These are phyloP conservation scores for Neofusicoccum laricinum DNA, from an alignment of 2,329 filamentous ascomycete genomes.

Conservation along the genomic window DNA sequence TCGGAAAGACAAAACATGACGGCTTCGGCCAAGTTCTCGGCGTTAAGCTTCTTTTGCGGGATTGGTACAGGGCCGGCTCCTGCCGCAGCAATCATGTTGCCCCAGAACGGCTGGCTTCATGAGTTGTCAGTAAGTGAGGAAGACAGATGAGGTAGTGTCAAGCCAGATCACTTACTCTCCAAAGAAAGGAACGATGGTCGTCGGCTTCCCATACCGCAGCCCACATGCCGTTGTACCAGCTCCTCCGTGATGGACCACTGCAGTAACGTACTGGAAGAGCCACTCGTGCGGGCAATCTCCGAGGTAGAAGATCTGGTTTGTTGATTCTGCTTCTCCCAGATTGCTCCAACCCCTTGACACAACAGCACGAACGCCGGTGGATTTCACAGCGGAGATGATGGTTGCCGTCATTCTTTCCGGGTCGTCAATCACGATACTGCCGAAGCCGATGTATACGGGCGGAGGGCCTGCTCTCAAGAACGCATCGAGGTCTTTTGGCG, in stretches of 20 bases:
- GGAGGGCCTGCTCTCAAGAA: slow-evolving; percentile 43
- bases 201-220: slow-evolving; percentile 67
- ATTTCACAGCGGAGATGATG: slow-evolving; percentile 66
- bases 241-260: slow-evolving; percentile 45
- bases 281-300: slow-evolving; percentile 75
- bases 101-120: slow-evolving; percentile 67
- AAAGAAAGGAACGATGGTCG: slow-evolving; percentile 76
- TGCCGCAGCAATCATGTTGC: slow-evolving; percentile 62
- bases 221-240: slow-evolving; percentile 75
- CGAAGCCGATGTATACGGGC: slow-evolving; percentile 74
- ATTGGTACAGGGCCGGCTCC: slow-evolving; percentile 64
- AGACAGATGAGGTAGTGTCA: too few species aligned
- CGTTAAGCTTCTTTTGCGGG: slow-evolving; percentile 65
- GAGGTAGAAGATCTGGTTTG: slow-evolving; percentile 65
- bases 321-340: slow-evolving; percentile 52
- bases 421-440: slow-evolving; percentile 72
- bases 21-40: slow-evolving; percentile 63
- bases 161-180: slow-evolving; percentile 49
- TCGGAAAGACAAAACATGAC: slow-evolving; percentile 51
- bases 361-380: slow-evolving; percentile 65
- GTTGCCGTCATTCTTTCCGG: slow-evolving; percentile 65
- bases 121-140: too few species aligned
- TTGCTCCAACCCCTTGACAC: slow-evolving; percentile 77
- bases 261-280: slow-evolving; percentile 52
- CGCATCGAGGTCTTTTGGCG: slow-evolving; percentile 51